Evolutionary conservation across 805 yeast genomes (phyloP), one percentile per base, ranked within the genome.

Genomic region (Hanseniaspora thailandica): DNA sequence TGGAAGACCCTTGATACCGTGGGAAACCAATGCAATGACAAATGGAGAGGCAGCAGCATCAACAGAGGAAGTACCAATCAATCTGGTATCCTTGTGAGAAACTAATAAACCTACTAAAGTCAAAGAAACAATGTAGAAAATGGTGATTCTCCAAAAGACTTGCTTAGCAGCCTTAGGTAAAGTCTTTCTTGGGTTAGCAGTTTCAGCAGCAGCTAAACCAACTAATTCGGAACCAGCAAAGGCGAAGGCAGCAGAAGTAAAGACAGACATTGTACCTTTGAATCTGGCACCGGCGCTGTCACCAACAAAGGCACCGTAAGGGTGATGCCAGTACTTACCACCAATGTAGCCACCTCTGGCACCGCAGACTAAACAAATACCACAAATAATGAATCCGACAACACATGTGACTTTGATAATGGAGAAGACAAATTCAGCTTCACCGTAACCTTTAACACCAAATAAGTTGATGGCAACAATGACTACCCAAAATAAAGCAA

Each of bases 1-100:
- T 25, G 86, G 86, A 48, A 81, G 67, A 45, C 81, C 87, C 33
- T 65, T 68, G 57, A 81, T 80, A 55, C 86, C 85, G 28, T 83
- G 84, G 46, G 74, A 71, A 35, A 65, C 70, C 55, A 82, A 76
- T 31, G 90, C 85, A 67, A 84, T 78, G 52, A 84, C 90, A 59
- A 84, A 84, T 17, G 93, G 90, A 17, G 89, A 83, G 13, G 87
- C 84, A n/a, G 80, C 69, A 46, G 82, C 82, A 57, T 76, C 78
- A 52, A 74, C 78, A 46, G 71, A 74, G 44, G 74, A 64, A 31
- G 76, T 70, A 56, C 77, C 76, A 53, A 75, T 67, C 57, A 73
- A 66, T 56, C 77, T 65, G 8, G 63, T 57, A 51, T 74, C 74
- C 45, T 62, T 66, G 54, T 69, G 71, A 36, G 78, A 75, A 51